Evolutionary conservation across 306 rosid species (phyloP).

Genomic region (Ormosia semicastrata): DNA sequence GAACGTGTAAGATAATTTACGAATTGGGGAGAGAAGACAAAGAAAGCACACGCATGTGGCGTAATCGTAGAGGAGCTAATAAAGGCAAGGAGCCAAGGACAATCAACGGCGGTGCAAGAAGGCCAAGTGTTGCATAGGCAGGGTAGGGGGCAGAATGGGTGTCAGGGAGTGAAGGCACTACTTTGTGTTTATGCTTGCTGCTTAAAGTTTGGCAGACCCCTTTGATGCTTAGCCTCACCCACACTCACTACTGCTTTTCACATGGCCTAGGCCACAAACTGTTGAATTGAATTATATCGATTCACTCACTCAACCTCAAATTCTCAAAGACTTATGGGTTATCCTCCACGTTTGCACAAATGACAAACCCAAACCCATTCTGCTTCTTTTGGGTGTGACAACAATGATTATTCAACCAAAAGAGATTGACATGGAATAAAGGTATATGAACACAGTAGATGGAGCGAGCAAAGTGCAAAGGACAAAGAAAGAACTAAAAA

Average conservation of each 20-base stretch:
- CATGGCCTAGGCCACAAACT: not conserved
- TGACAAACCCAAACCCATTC: not conserved
- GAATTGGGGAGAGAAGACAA: not conserved
- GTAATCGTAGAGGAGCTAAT: not conserved
- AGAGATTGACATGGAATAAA: conserved; percentile 1
- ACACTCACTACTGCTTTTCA: not conserved
- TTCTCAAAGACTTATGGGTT: not conserved
- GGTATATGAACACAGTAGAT: not conserved
- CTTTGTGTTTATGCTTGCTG: not conserved
- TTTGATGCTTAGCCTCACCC: not conserved
- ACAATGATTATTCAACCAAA: conserved; percentile 18
- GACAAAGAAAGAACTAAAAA: not conserved
- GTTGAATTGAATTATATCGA: not conserved
- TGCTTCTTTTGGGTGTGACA: conserved; percentile 26
- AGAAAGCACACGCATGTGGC: conserved; percentile 1
- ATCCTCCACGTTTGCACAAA: conserved; percentile 38
- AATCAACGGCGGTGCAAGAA: not conserved
- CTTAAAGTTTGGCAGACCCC: not conserved
- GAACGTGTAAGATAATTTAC: not conserved
- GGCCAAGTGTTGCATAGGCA: conserved; percentile 21
- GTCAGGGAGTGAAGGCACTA: conserved; percentile 11
- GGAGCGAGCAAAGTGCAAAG: not conserved
- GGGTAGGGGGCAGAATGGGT: not conserved
- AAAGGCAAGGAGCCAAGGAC: not conserved
- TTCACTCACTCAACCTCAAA: not conserved